Evolutionary conservation across 495 filamentous ascomycete species (phyloP), one percentile per base, ranked within the genome.

Genomic region (Saxophila tyrrhenica): DNA sequence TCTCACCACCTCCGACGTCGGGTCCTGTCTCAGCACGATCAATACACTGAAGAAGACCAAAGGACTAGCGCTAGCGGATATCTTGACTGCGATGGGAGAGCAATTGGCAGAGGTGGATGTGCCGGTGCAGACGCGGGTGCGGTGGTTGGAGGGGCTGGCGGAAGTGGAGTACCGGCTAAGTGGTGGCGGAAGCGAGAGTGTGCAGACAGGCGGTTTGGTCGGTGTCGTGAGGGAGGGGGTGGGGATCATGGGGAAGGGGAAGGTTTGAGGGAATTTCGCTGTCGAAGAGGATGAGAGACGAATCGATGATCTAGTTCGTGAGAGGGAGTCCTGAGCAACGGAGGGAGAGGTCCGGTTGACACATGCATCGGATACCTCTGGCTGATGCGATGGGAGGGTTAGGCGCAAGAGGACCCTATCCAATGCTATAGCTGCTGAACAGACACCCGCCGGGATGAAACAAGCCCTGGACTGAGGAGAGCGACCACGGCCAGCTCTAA

Each of bases 31-130:
- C 39, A 79, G 80, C 21, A 91, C 88, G 0, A 79, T 98, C 62
- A 89, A 94, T 64, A 79, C 83, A 7, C 74, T 98, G 24, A 97
- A 97, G 69, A 67, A 80, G 3, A 79, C 77, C 32, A 89, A 91
- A 61, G 92, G 92, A n/a, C 73, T 98, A 41, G 92, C 92, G 10
- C 67, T 98, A 44, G 94, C 92, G 1, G 92, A 98, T 64, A 95
- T 98, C 52, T 77, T 98, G 48, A 87, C 87, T 1, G 81, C 87
- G 1, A 62, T 97, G 25, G 78, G 81, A 0, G 90, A 95, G 54
- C 85, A 95, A 69, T 65, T 98, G 53, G 75, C 78, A 29, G 83
- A 81, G 67, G 66, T 94, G 43, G 88, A 94, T 62, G 94, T 95
- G 7, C 89, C 89, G 35, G 75, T 83, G 2, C 82, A 94, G 68